phyloP scores from a whole-genome alignment of 2,329 filamentous ascomycete species.

The Exophiala aquamarina region DNA sequence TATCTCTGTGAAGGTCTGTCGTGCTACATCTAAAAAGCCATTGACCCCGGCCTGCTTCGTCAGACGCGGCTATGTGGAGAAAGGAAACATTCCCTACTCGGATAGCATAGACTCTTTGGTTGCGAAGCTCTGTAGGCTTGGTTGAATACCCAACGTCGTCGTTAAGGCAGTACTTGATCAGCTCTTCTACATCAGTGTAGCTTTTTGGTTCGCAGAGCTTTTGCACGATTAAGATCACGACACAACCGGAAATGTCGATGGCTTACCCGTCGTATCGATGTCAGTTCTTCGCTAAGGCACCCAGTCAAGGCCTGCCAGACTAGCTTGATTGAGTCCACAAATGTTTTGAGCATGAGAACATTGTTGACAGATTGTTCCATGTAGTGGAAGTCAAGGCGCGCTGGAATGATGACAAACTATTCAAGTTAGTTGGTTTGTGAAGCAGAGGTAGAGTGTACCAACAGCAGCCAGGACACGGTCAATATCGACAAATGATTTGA shows the following conservation, averaged over 20 bases:
- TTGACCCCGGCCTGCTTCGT: slow-evolving; percentile 68
- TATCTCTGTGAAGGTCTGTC: slow-evolving; percentile 86
- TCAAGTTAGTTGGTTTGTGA: slow-evolving; percentile 27
- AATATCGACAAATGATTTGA: slow-evolving; percentile 74
- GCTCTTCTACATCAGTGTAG: slow-evolving; percentile 58
- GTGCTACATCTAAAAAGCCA: slow-evolving; percentile 81
- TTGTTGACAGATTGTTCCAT: slow-evolving; percentile 83
- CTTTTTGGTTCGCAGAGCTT: slow-evolving; percentile 65
- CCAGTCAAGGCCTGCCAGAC: slow-evolving; percentile 68
- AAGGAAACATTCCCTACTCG: slow-evolving; percentile 51
- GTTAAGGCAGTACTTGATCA: slow-evolving; percentile 73
- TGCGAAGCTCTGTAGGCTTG: slow-evolving; percentile 78
- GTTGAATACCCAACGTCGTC: slow-evolving; percentile 76
- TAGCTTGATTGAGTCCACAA: slow-evolving; percentile 66
- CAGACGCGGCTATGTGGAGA: slow-evolving; percentile 24
- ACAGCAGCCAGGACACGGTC: slow-evolving; percentile 79
- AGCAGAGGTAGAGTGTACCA: slow-evolving; percentile 26
- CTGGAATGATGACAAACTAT: slow-evolving; percentile 74
- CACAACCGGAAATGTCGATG: neutral
- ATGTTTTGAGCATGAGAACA: slow-evolving; percentile 82
- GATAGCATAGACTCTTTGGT: slow-evolving; percentile 87
- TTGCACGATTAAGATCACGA: slow-evolving; percentile 13
- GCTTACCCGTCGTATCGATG: slow-evolving; percentile 62
- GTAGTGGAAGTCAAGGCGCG: slow-evolving; percentile 63
- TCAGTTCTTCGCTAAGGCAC: slow-evolving; percentile 63